Conservation (phyloP, 257 asterid genomes). For the Primulina eburnea region DNA sequence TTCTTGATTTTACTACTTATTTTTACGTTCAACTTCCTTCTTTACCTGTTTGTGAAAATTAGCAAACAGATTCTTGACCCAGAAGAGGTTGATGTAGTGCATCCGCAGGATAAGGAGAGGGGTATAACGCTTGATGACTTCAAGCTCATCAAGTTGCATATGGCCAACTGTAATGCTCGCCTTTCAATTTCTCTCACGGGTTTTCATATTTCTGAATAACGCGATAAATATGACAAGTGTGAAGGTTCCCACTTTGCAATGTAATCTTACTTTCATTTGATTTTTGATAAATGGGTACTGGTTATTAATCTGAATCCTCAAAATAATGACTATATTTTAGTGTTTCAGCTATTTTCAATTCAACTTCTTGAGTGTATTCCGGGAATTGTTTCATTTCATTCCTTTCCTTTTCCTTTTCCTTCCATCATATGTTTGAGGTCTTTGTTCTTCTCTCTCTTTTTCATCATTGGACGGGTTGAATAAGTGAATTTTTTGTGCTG, state of each 20-base stretch:
- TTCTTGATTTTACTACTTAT: background rate
- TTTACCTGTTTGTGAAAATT: conserved; percentile 9
- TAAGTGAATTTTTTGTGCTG: background rate
- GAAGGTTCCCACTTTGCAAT: background rate
- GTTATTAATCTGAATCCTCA: background rate
- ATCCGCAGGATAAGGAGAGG: conserved; percentile 68
- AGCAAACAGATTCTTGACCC: conserved; percentile 82
- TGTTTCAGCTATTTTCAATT: no score
- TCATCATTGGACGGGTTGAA: no score
- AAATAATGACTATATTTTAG: background rate
- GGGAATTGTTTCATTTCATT: no score
- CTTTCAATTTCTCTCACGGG: background rate
- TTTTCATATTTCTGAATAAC: background rate
- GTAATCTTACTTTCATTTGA: no score
- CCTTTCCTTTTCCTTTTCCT: no score
- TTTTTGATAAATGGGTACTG: no score
- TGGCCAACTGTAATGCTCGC: conserved; percentile 60
- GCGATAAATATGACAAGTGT: background rate
- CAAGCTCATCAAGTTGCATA: conserved; percentile 86
- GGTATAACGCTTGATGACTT: conserved; percentile 82
- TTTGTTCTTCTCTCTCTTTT: no score
- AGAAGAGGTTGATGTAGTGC: conserved; percentile 81
- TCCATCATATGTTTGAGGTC: no score
- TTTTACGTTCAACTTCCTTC: background rate
- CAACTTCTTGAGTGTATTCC: no score